Percentiles rank a stretch among this genome's conserved stretches.
Conservation (phyloP, 345 rosid genomes). For the Clausena lansium region DNA sequence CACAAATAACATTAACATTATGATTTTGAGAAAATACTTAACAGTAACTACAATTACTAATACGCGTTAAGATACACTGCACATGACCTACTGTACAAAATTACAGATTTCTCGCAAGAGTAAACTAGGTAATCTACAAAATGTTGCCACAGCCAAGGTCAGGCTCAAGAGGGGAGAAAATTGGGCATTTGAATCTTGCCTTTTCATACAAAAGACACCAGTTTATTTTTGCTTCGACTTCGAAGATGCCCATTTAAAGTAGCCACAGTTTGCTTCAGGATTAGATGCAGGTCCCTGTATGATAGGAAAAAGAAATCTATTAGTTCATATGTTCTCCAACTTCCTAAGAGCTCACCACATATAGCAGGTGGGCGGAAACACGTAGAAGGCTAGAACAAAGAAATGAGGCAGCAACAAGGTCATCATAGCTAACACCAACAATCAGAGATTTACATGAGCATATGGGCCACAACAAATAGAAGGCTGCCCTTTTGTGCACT, state of each 20-base stretch:
- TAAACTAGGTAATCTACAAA: neutral
- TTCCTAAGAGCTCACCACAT: neutral
- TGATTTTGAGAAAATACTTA: neutral
- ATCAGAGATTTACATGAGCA: neutral
- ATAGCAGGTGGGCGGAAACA: neutral
- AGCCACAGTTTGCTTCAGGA: slow-evolving; percentile 89
- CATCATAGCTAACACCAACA: too few relatives aligned
- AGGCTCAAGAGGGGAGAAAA: neutral
- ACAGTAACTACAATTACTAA: neutral
- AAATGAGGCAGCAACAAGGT: neutral
- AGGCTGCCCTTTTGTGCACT: neutral
- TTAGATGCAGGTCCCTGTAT: slow-evolving; percentile 88
- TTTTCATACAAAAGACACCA: neutral
- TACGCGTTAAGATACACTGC: neutral
- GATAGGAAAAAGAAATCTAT: neutral
- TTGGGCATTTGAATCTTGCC: neutral
- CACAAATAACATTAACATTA: too few relatives aligned
- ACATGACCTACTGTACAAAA: neutral
- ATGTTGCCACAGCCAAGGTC: neutral
- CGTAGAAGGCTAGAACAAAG: neutral
- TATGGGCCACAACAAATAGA: neutral
- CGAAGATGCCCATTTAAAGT: slow-evolving; percentile 83
- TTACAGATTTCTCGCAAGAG: neutral
- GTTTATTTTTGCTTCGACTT: slow-evolving; percentile 30
- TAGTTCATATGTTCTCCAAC: neutral